These are phyloP conservation scores for Trichoderma brevicompactum DNA, from an alignment of 2,329 filamentous ascomycete species.

Conservation along the genomic window DNA sequence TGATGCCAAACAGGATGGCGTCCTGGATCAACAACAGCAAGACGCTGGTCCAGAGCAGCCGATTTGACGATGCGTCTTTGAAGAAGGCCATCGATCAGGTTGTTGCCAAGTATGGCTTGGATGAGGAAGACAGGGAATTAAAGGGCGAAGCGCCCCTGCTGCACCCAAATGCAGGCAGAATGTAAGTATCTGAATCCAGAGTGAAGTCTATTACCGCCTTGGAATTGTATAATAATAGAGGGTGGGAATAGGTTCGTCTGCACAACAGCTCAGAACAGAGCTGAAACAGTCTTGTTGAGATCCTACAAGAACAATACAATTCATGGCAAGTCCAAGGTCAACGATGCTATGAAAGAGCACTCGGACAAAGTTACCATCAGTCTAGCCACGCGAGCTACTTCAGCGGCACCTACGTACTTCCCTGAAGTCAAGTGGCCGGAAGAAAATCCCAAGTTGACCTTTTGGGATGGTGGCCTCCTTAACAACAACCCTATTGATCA, in stretches of 20 bases:
- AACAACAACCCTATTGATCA: slow-evolving; percentile 26
- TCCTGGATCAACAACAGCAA: slow-evolving; percentile 23
- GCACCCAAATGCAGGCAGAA: slow-evolving; percentile 13
- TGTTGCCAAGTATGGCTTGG: slow-evolving; percentile 16
- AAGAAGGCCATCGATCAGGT: slow-evolving; percentile 21
- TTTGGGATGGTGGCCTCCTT: slow-evolving; percentile 21
- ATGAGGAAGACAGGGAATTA: slow-evolving; percentile 10
- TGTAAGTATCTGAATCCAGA: not conserved
- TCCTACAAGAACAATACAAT: slow-evolving; percentile 22
- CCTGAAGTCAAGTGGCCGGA: slow-evolving; percentile 21
- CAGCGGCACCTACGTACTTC: slow-evolving; percentile 19
- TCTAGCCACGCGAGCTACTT: slow-evolving; percentile 15
- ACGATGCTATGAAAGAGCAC: slow-evolving; percentile 12
- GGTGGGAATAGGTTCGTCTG: slow-evolving; percentile 7
- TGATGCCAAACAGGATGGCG: slow-evolving; percentile 20
- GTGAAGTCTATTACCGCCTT: too few species aligned
- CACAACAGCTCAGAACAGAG: slow-evolving; percentile 22
- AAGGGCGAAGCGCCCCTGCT: slow-evolving; percentile 6
- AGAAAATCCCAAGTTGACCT: not conserved
- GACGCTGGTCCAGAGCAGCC: slow-evolving; percentile 18
- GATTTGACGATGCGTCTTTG: slow-evolving; percentile 13
- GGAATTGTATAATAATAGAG: not conserved
- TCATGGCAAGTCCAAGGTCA: slow-evolving; percentile 13
- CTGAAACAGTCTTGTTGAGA: slow-evolving; percentile 19
- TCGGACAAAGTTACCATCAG: slow-evolving; percentile 11